Evolutionary conservation across 169 alveolate species (phyloP).

Genomic region (Cryptosporidium baileyi): DNA sequence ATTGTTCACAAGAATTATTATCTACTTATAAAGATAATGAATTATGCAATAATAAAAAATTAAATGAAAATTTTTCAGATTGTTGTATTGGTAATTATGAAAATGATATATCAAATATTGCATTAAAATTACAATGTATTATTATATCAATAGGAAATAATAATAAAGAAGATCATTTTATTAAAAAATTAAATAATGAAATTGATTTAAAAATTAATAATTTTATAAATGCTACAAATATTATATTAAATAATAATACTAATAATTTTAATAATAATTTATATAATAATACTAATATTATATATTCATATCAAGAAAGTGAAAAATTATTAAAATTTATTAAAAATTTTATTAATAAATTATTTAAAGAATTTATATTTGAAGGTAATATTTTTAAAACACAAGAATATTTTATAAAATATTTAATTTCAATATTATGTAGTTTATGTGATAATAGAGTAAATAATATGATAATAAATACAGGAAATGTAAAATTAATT

Average conservation of each 20-base stretch:
- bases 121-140: not conserved
- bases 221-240: not conserved
- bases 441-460: not conserved
- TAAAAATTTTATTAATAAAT: not conserved
- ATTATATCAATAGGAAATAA: not conserved
- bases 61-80: not conserved
- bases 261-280: not conserved
- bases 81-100: conserved; percentile 4
- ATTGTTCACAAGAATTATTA: not conserved
- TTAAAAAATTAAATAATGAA: not conserved
- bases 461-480: not conserved
- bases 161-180: no score
- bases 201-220: not conserved
- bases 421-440: not conserved
- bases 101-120: not conserved
- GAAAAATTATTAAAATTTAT: not conserved
- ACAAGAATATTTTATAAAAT: not conserved
- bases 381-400: not conserved
- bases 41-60: not conserved
- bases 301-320: not conserved
- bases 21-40: not conserved
- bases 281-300: not conserved
- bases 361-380: not conserved
- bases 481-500: not conserved
- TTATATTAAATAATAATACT: not conserved